phyloP scores from a whole-genome alignment of 2,329 filamentous ascomycete genomes.

The Epichloe aotearoae region DNA sequence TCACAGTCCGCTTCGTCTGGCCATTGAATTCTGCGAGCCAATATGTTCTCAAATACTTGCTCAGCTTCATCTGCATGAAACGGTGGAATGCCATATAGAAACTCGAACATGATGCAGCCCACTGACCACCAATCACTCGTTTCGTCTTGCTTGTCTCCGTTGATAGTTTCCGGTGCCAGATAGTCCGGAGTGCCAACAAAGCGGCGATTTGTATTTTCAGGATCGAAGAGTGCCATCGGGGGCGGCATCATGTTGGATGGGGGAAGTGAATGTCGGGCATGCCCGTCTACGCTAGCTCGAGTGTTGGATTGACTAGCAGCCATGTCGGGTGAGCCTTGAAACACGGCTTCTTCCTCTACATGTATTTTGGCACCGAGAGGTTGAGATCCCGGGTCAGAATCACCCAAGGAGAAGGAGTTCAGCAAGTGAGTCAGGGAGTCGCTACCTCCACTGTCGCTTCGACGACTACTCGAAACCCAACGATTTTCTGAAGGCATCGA shows the following conservation, averaged over 20 bases:
- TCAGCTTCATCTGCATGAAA: constrained; percentile 88
- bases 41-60: constrained; percentile 91
- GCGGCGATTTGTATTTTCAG: constrained; percentile 79
- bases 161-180: constrained; percentile 90
- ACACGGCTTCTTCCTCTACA: constrained; percentile 61
- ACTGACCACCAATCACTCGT: constrained; percentile 99
- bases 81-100: constrained; percentile 82
- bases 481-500: constrained; percentile 40
- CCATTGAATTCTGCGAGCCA: constrained; percentile 83
- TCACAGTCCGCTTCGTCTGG: constrained; percentile 69
- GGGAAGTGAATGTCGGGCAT: constrained; percentile 24
- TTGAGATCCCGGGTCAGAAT: constrained; percentile 32
- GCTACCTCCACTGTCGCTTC: constrained; percentile 87
- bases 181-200: constrained; percentile 98
- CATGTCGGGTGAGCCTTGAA: constrained; percentile 65
- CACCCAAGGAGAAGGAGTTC: constrained; percentile 61
- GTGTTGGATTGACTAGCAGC: constrained; percentile 27
- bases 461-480: constrained; percentile 59
- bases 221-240: constrained; percentile 89
- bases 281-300: constrained; percentile 21
- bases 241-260: constrained; percentile 68
- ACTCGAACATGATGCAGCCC: constrained; percentile 97
- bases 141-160: constrained; percentile 88
- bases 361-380: constrained; percentile 41
- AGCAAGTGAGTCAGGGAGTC: constrained; percentile 77